Base-by-base conservation (phyloP, 371 early-diverging fungal genomes). In the Haplosporangium sp. region DNA sequence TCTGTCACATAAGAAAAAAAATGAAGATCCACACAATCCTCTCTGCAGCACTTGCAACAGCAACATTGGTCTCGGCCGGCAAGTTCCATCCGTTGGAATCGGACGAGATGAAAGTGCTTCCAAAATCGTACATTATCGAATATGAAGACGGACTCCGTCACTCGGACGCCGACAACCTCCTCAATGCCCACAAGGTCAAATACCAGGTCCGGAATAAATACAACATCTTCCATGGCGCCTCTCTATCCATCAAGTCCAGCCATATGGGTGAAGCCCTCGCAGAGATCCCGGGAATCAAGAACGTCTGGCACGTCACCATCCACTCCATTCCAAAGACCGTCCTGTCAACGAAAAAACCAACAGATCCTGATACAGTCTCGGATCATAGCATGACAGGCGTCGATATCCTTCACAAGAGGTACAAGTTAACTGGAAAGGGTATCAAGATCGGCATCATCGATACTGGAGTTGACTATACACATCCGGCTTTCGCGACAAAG, bases 371-470 rank as follows among this genome's bases (percentile, higher is more conserved):
- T 20, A 59, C 58, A 1, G 46, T 40, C 8, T 65, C 66, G 41
- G 36, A 37, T 40, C 91, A 91, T 77, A 64, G 69, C 20, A 82
- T 88, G 83, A 87, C 93, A 9, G 93, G 92, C 18, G 90, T 91
- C 29, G 80, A 83, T 58, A 53, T 71, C 21, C 85, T 86, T 18
- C 86, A 86, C 52, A 40, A 73, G 2, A 75, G 86, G 54, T 70
- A 85, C 42, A 85, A 86, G 9, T 47, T 84, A 51, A 86, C 83
- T 37, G 92, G 92, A 41, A 83, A 83, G 54, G 90, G 91, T 11
- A 68, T 92, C 80, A 86, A 85, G 61, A 89, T 93, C 57, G 92
- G 90, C 55, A 70, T 94, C 55, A 83, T 93, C 43, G 93, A 92
- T 64, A 83, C 91, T 2, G 93, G 93, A 81, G 72, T 86, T 41